Evolutionary conservation across 78 protist genomes (phyloP).

Genomic region (Paulinella micropora): DNA sequence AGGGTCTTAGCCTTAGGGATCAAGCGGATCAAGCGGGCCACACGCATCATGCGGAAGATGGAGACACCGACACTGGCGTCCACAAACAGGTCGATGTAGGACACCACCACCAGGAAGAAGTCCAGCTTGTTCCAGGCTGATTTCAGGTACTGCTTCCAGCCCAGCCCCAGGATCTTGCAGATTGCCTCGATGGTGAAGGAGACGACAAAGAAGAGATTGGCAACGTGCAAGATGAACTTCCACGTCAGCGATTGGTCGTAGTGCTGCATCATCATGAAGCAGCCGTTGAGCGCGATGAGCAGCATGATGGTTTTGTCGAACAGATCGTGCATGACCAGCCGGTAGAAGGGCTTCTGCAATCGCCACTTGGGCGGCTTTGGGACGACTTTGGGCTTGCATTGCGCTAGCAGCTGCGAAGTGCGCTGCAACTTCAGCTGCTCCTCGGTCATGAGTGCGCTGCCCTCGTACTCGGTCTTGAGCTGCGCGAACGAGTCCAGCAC

Average conservation of each 20-base stretch:
- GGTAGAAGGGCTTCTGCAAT: background rate
- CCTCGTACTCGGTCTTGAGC: background rate
- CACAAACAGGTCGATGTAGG: background rate
- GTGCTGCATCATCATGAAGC: background rate
- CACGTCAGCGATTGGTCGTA: background rate
- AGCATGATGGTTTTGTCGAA: background rate
- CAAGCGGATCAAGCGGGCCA: background rate
- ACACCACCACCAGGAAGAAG: background rate
- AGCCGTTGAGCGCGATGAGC: background rate
- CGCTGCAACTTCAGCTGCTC: background rate
- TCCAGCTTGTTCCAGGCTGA: background rate
- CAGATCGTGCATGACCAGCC: background rate
- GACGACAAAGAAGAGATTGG: background rate
- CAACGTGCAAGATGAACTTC: background rate
- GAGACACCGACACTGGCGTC: background rate
- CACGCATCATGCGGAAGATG: background rate
- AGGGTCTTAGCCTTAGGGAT: background rate
- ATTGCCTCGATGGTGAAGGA: background rate
- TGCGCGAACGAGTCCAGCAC: background rate
- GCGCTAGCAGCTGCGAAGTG: background rate
- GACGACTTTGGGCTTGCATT: background rate
- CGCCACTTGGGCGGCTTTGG: background rate
- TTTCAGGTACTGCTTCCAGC: background rate
- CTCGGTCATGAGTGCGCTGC: background rate
- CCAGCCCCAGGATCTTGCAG: background rate